Evolutionary conservation across 768 basidiomycete genomes (phyloP).

Genomic region (Leccinum obscurum): DNA sequence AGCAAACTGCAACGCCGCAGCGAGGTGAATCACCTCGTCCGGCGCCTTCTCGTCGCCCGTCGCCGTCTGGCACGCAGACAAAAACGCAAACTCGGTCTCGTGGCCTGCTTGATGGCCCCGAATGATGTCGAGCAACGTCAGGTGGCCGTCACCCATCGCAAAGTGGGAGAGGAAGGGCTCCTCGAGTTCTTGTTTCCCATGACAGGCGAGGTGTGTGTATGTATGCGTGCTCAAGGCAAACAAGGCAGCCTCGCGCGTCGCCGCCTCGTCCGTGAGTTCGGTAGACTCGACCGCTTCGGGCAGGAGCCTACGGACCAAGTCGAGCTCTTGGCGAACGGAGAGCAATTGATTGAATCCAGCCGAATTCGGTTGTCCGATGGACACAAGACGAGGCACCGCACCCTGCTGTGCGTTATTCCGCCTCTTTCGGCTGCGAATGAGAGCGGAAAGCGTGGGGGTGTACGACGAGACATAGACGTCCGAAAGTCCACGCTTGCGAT

Average conservation of each 20-base stretch:
- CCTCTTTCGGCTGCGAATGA: constrained; percentile 21
- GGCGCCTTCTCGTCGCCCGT: constrained; percentile 23
- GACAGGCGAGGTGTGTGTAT: constrained; percentile 31
- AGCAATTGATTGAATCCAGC: neutral
- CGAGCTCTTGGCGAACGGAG: constrained; percentile 18
- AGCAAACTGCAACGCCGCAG: constrained; percentile 31
- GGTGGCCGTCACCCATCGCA: constrained; percentile 14
- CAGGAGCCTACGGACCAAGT: constrained; percentile 11
- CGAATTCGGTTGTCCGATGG: constrained; percentile 21
- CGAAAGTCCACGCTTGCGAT: constrained; percentile 19
- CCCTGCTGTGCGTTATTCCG: neutral
- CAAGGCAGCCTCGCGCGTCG: constrained; percentile 15
- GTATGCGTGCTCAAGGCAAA: constrained; percentile 15
- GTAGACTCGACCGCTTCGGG: constrained; percentile 11
- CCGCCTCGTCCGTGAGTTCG: constrained; percentile 11
- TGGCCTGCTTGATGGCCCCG: constrained; percentile 3
- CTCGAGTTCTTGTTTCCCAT: constrained; percentile 18
- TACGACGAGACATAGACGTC: constrained; percentile 34
- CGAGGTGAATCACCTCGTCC: constrained; percentile 33
- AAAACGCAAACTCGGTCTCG: constrained; percentile 29
- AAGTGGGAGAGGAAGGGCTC: constrained; percentile 24
- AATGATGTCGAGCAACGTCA: constrained; percentile 29
- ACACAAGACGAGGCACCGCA: constrained; percentile 10
- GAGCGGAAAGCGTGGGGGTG: constrained; percentile 29
- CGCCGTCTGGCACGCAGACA: constrained; percentile 34